A percentile compares a stretch with the other conserved stretches of the same genome.
These are phyloP conservation scores for Talaromyces sp. DNA, from an alignment of 2,329 filamentous ascomycete genomes.

Conservation along the genomic window DNA sequence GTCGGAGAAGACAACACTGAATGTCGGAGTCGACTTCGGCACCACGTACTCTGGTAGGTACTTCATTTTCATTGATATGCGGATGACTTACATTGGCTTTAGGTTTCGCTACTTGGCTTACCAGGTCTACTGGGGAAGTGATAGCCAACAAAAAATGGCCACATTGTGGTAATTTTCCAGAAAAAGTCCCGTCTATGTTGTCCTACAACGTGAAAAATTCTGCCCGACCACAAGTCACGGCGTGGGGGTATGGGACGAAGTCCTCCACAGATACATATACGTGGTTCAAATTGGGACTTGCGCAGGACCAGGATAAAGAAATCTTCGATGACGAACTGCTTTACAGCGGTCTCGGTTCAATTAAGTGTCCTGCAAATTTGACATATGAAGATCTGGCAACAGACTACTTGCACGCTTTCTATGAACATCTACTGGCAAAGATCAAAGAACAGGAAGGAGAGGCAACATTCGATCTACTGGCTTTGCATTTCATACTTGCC, in stretches of 20 bases:
- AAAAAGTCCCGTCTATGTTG: constrained; percentile 34
- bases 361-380: neutral
- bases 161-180: constrained; percentile 28
- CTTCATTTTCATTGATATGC: neutral
- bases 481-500: neutral
- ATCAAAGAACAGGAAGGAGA: no score
- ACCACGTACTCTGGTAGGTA: constrained; percentile 18
- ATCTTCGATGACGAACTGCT: neutral
- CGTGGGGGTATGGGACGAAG: neutral
- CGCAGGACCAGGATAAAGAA: neutral
- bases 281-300: neutral
- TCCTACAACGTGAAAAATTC: neutral
- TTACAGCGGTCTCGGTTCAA: neutral
- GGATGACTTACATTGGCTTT: neutral
- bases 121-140: neutral
- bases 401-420: neutral
- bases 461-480: neutral
- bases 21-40: constrained; percentile 16
- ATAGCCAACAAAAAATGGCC: neutral
- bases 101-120: constrained; percentile 4
- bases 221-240: neutral
- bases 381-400: neutral
- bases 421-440: neutral
- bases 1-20: neutral
- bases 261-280: neutral